These are phyloP conservation scores for Colletotrichum sp. DNA, from an alignment of 2,329 filamentous ascomycete genomes.

Conservation along the genomic window DNA sequence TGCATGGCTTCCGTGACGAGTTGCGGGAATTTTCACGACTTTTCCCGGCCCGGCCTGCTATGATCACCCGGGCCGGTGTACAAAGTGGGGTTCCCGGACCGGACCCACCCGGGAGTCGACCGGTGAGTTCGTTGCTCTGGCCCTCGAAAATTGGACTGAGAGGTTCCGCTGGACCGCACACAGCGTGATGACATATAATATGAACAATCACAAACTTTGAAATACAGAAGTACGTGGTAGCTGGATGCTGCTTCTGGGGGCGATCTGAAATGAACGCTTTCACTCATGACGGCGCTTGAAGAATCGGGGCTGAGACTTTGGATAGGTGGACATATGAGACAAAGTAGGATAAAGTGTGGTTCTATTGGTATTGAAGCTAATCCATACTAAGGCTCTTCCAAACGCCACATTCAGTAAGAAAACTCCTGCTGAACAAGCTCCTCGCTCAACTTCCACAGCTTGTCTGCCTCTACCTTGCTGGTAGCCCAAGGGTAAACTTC, in stretches of 20 bases:
- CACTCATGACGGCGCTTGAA: too few relatives aligned
- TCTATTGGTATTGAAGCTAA: too few relatives aligned
- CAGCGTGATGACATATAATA: neutral
- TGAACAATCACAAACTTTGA: too few relatives aligned
- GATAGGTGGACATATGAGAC: too few relatives aligned
- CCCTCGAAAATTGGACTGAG: neutral
- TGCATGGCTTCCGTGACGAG: neutral
- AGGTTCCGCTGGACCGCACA: neutral
- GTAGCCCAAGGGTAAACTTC: neutral
- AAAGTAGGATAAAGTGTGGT: too few relatives aligned
- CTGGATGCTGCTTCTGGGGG: too few relatives aligned
- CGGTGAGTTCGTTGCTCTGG: constrained; percentile 7
- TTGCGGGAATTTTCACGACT: neutral
- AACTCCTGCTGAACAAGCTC: neutral
- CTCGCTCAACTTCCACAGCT: neutral
- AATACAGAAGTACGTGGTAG: too few relatives aligned
- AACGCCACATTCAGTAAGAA: neutral
- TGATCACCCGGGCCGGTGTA: neutral
- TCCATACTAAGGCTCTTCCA: too few relatives aligned
- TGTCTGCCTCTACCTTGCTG: neutral
- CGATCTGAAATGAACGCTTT: too few relatives aligned
- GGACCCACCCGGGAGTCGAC: neutral
- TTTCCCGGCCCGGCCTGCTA: neutral
- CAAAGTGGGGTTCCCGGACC: neutral
- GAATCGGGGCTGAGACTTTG: too few relatives aligned